These are phyloP conservation scores for Tetramitus jugosus DNA, from an alignment of 208 protist species.

Conservation along the genomic window DNA sequence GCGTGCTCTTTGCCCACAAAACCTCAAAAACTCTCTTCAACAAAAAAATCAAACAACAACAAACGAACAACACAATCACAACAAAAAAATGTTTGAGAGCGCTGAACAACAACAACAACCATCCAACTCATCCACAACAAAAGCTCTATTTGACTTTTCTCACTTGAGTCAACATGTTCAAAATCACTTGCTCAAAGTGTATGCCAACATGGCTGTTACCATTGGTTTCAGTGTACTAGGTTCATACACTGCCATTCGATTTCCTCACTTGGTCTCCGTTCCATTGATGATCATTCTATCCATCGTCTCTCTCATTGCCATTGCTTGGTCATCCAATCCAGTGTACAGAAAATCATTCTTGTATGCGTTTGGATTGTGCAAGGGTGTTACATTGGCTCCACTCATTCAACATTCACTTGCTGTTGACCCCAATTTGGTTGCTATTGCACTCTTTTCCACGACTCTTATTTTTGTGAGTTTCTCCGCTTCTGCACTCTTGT, in stretches of 20 bases:
- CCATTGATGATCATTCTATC: not conserved
- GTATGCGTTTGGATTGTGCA: slow-evolving; percentile 3
- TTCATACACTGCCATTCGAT: not conserved
- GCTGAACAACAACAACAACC: no score
- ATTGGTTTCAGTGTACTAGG: not conserved
- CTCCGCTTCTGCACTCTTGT: slow-evolving; percentile 23
- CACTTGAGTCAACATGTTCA: not conserved
- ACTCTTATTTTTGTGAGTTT: slow-evolving; percentile 38
- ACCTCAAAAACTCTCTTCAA: no score
- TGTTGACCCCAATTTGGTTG: slow-evolving; percentile 27
- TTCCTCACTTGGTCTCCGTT: not conserved
- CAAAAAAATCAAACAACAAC: no score
- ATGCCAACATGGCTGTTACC: not conserved
- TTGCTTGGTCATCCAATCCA: not conserved
- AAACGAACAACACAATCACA: no score
- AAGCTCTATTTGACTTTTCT: no score
- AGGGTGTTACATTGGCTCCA: slow-evolving; percentile 16
- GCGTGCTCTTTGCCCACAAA: no score
- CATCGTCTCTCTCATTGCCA: not conserved
- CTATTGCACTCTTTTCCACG: slow-evolving; percentile 29
- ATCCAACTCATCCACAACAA: no score
- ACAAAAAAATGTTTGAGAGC: no score
- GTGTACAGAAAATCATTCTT: slow-evolving; percentile 4
- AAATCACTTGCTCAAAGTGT: not conserved
- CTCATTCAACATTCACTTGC: slow-evolving; percentile 16